Base-by-base conservation (phyloP, 139 green algal genomes). In the Chlorella sp. region DNA sequence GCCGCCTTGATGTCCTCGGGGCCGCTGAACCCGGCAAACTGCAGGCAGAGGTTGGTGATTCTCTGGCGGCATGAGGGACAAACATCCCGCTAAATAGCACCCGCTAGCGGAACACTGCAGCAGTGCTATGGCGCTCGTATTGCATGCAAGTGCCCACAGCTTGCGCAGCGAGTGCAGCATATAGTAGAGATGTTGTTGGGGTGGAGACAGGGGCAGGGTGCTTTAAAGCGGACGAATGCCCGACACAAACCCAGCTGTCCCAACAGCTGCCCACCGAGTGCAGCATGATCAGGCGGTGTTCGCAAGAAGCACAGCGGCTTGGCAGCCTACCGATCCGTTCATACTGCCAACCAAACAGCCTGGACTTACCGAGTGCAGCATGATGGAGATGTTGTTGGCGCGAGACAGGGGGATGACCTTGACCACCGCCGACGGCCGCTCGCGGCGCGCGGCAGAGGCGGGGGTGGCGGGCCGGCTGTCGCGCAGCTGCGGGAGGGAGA, bases 351-450 rank as follows among this genome's bases (percentile, higher is more conserved):
- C n/a, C n/a, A n/a, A n/a, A n/a, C n/a, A n/a, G n/a, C n/a, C n/a
- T n/a, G n/a, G n/a, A n/a, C n/a, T n/a, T n/a, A 30, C 25, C 25
- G 68, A 47, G 68, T 28, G 68, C 34, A 74, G 88, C 91, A 96
- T 96, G 86, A 96, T 96, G 64, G 91, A 86, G 39, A 96, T 85
- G 81, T 96, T 96, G 90, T 96, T 96, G 82, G 93, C 93, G 0
- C 93, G 82, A 13, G 91, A 63, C 26, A 96, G 65, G 0, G 78
- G 81, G 16, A 96, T 82, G 20, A 96, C 51, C 39, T 87, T 80
- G 25, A 93, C 68, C 64, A 68, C 68, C 16, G 82, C 74, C 20
- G 36, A 73, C 6, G 34, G 15, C 15, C 81, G 41, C 69, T 18
- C 67, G 32, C 70, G 67, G 5, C 56, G 82, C 41, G 56, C 82